Percentiles rank a stretch among this genome's conserved stretches.
These are phyloP conservation scores for Vitis amurensis DNA, from an alignment of 164 flowering plant genomes.

Conservation along the genomic window DNA sequence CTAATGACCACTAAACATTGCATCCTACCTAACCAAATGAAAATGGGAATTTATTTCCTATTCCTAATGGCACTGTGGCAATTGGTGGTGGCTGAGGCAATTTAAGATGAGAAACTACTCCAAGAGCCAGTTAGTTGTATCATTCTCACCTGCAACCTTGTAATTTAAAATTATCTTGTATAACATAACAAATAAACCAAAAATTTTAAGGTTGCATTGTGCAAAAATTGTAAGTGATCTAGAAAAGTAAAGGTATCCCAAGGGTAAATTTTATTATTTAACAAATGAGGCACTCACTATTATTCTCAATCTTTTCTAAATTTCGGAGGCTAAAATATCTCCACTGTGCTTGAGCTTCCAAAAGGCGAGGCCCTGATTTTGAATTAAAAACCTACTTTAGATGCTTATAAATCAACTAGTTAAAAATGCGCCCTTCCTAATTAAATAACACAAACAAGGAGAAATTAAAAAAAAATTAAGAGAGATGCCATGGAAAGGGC, in stretches of 20 bases:
- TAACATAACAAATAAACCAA: neutral
- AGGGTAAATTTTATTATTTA: neutral
- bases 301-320: constrained; percentile 57
- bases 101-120: constrained; percentile 87
- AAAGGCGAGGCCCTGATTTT: too few relatives aligned
- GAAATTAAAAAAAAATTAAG: too few relatives aligned
- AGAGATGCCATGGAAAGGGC: too few relatives aligned
- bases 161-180: neutral
- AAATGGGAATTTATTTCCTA: constrained; percentile 89
- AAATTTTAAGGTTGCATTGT: neutral
- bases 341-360: constrained; percentile 41
- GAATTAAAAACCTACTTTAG: too few relatives aligned
- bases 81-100: constrained; percentile 74
- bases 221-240: neutral
- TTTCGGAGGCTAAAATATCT: constrained; percentile 42
- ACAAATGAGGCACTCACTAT: constrained; percentile 51
- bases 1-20: neutral
- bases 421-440: too few relatives aligned
- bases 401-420: too few relatives aligned
- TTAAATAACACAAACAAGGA: too few relatives aligned
- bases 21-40: constrained; percentile 87
- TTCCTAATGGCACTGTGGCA: constrained; percentile 94
- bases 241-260: neutral
- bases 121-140: constrained; percentile 91
- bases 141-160: constrained; percentile 99